phyloP scores from a whole-genome alignment of 345 rosid species.

The Eucalyptus lansdowneana region DNA sequence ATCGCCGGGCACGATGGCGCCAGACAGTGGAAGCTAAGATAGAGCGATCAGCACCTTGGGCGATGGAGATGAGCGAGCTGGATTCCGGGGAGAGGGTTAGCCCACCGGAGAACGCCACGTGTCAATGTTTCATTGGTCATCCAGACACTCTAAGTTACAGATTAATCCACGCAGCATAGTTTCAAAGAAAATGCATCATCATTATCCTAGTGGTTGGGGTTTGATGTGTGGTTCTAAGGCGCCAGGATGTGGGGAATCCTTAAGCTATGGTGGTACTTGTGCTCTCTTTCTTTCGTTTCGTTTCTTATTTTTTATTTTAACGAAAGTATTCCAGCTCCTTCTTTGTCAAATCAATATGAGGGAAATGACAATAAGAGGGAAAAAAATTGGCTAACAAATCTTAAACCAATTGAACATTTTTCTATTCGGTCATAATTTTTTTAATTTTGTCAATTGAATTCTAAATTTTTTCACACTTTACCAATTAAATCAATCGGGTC shows the following conservation, averaged over 20 bases:
- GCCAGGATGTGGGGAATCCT: background rate
- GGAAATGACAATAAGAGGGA: too few species aligned
- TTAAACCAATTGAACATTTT: too few species aligned
- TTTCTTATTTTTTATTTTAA: too few species aligned
- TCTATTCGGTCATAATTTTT: too few species aligned
- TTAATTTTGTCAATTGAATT: too few species aligned
- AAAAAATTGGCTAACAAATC: too few species aligned
- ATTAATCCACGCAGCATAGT: background rate
- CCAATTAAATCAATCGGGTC: too few species aligned
- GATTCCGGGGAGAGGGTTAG: background rate
- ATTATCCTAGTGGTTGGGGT: too few species aligned
- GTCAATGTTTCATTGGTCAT: background rate
- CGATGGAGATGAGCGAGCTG: background rate
- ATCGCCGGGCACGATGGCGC: background rate
- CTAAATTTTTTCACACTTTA: too few species aligned
- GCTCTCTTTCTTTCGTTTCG: background rate
- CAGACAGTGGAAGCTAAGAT: background rate
- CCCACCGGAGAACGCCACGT: background rate
- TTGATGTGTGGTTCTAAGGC: too few species aligned
- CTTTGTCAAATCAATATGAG: too few species aligned
- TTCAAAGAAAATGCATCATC: background rate
- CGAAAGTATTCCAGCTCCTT: too few species aligned
- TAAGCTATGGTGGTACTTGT: fast-evolving
- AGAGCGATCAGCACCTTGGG: fast-evolving
- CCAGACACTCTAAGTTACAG: background rate